These are phyloP conservation scores for Gynostemma pentaphyllum DNA, from an alignment of 306 rosid genomes.

Conservation along the genomic window DNA sequence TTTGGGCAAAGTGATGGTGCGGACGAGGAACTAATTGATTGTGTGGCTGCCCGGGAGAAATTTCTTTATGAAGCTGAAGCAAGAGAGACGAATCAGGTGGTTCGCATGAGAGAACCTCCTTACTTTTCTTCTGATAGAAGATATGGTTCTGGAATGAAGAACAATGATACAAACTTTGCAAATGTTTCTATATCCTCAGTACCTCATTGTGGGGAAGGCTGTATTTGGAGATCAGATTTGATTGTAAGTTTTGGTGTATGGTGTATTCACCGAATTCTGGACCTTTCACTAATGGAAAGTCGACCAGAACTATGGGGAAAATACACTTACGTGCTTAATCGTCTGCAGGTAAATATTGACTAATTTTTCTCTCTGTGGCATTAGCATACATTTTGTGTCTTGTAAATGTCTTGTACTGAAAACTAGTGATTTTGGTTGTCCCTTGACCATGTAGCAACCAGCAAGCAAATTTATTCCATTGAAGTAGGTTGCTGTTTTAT, in stretches of 20 bases:
- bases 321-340: slow-evolving; percentile 86
- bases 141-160: slow-evolving; percentile 31
- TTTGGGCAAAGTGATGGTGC: slow-evolving; percentile 79
- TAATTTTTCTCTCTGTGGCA: not conserved
- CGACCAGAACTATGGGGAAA: slow-evolving; percentile 99
- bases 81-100: slow-evolving; percentile 36
- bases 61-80: slow-evolving; percentile 65
- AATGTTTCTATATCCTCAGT: slow-evolving; percentile 41
- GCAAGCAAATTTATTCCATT: not conserved
- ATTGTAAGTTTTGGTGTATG: slow-evolving; percentile 91
- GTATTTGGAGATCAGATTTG: slow-evolving; percentile 74
- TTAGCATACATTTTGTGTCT: not conserved
- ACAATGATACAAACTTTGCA: slow-evolving; percentile 23
- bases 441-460: not conserved
- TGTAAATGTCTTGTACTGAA: not conserved
- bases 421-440: not conserved
- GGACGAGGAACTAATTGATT: slow-evolving; percentile 81
- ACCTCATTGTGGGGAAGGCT: slow-evolving; percentile 86
- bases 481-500: not conserved
- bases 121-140: slow-evolving; percentile 45
- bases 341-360: slow-evolving; percentile 69
- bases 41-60: slow-evolving; percentile 89
- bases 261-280: slow-evolving; percentile 93
- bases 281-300: slow-evolving; percentile 86
- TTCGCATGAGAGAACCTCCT: slow-evolving; percentile 33